phyloP scores from a whole-genome alignment of 2,329 filamentous ascomycete species.

The Arthrobotrys conoides region DNA sequence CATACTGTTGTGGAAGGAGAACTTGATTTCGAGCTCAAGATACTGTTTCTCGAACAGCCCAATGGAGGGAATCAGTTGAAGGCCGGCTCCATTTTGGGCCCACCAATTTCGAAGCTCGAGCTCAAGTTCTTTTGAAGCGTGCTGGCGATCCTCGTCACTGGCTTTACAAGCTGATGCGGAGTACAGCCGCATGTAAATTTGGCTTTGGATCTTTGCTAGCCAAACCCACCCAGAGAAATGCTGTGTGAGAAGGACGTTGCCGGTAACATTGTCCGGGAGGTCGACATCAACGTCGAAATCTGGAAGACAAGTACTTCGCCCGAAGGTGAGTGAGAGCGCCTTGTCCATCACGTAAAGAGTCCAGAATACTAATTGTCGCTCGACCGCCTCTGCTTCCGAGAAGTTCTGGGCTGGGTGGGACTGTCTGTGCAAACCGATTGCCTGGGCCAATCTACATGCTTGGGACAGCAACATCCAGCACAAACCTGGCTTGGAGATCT shows the following conservation, averaged over 20 bases:
- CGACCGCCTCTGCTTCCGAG: conserved; percentile 62
- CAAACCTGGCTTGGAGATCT: conserved; percentile 75
- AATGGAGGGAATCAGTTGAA: conserved; percentile 53
- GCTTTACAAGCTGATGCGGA: conserved; percentile 67
- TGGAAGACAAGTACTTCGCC: conserved; percentile 73
- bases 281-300: conserved; percentile 74
- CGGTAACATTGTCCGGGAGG: conserved; percentile 66
- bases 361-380: conserved; percentile 72
- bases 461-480: conserved; percentile 76
- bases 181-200: conserved; percentile 75
- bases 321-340: conserved; percentile 73
- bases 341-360: conserved; percentile 74
- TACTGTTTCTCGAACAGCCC: conserved; percentile 64
- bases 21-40: conserved; percentile 64
- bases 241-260: conserved; percentile 68
- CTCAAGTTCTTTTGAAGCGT: conserved; percentile 65
- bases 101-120: conserved; percentile 63
- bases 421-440: conserved; percentile 74
- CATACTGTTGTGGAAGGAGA: conserved; percentile 60
- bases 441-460: conserved; percentile 75
- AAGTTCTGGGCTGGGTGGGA: conserved; percentile 66
- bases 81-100: conserved; percentile 61
- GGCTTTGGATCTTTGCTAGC: conserved; percentile 73
- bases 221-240: conserved; percentile 73
- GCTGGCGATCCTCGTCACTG: conserved; percentile 67